Conservation (phyloP, 805 yeast species). For the Wickerhamomyces queroliae region DNA sequence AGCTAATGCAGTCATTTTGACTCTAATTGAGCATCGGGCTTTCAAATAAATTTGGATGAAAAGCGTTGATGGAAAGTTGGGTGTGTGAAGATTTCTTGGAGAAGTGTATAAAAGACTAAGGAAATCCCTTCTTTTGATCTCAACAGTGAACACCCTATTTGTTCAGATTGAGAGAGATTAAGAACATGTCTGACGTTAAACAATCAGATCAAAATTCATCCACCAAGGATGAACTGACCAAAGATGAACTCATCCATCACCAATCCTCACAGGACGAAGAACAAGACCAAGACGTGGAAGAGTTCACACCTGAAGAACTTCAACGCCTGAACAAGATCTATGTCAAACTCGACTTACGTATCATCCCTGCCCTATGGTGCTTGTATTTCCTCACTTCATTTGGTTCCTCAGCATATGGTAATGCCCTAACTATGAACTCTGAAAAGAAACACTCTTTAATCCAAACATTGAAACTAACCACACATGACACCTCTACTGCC, state of each 20-base stretch:
- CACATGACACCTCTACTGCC: constrained; percentile 64
- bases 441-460: constrained; percentile 54
- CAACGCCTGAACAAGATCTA: constrained; percentile 47
- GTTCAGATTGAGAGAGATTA: no score
- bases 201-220: background rate
- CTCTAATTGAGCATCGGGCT: no score
- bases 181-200: background rate
- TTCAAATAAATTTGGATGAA: no score
- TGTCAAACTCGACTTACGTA: constrained; percentile 58
- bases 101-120: no score
- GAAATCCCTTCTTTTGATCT: no score
- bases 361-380: constrained; percentile 80
- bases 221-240: background rate
- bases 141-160: no score
- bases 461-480: constrained; percentile 42
- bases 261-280: background rate
- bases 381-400: constrained; percentile 75
- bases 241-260: no score
- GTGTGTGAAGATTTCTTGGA: no score
- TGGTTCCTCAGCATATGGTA: constrained; percentile 73
- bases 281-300: constrained; percentile 2
- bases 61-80: no score
- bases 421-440: constrained; percentile 73
- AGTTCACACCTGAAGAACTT: constrained; percentile 21
- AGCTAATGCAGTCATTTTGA: no score